Base-by-base conservation (phyloP, 805 yeast species). In the Candida andamanensis region DNA sequence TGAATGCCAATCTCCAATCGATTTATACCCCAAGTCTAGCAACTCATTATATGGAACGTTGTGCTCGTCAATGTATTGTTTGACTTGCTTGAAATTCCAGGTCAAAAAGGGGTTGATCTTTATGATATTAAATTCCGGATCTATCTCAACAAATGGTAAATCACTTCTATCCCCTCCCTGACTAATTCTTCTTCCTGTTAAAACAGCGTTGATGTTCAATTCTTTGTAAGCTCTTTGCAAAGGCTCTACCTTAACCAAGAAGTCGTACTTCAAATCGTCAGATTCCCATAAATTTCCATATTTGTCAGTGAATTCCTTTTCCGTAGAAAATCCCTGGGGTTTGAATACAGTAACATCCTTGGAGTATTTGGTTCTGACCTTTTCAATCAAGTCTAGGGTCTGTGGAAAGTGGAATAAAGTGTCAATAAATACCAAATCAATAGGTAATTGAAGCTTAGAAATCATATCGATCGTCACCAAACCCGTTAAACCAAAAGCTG, bases 341-440 rank as follows among this genome's bases (percentile, higher is more conserved):
- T 69, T 71, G 58, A 67, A 86, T 2, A 84, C 63, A 44, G 85
- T 80, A 15, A 89, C 55, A 17, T 64, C 65, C 3, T 77, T 71
- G 17, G 43, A 32, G 53, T 90, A 90, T 38, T 65, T 71, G 11
- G 48, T 42, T 46, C 74, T 62, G 24, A 90, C 71, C 9, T 60
- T 64, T 2, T 73, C 67, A 4, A 89, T 80, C 24, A 90, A 68
- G 3, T 80, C 85, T 26, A 80, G 60, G 1, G 97, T 90, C 56
- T 90, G 97, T n/a, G 90, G 87, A 67, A 90, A 90, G 56, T 90
- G 97, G 50, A 89, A 85, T 41, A 90, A 63, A 0, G 97, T 90
- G 53, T 90, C 97, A 29, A 89, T 69, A 54, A 90, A 90, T 2
- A 90, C 80, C 35, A 89, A 63, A 34, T 87, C 94, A 5, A 84